A percentile compares a stretch with the other conserved stretches of the same genome.
phyloP scores from a whole-genome alignment of 2,329 filamentous ascomycete species.

The Berkeleyomyces basicola region DNA sequence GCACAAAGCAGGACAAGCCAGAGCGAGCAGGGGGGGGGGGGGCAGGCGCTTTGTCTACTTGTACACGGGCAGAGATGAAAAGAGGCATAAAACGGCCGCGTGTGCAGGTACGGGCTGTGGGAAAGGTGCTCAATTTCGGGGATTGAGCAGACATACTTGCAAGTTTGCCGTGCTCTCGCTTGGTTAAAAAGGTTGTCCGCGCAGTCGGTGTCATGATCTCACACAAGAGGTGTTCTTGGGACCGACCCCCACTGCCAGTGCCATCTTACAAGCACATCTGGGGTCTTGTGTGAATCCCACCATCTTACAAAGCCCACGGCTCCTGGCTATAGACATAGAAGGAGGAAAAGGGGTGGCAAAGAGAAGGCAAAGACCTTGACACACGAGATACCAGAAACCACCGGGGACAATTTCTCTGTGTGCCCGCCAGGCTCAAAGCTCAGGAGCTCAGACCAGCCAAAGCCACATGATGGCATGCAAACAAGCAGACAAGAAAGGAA shows the following conservation, averaged over 20 bases:
- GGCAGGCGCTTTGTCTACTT: neutral
- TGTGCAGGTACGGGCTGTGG: neutral
- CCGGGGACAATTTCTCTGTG: neutral
- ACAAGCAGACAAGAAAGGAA: neutral
- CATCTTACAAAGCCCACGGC: too few species aligned
- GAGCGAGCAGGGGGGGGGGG: neutral
- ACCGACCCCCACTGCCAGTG: too few species aligned
- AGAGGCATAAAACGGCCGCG: neutral
- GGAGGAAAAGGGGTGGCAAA: neutral
- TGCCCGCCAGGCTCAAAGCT: neutral
- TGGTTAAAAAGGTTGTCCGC: neutral
- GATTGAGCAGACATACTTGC: neutral
- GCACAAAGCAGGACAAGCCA: neutral
- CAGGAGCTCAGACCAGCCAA: neutral
- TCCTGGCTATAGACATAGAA: too few species aligned
- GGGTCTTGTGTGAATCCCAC: too few species aligned
- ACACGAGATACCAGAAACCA: too few species aligned
- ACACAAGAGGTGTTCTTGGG: neutral
- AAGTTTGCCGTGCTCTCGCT: neutral
- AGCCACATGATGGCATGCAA: neutral
- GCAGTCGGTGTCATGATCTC: neutral
- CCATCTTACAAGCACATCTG: too few species aligned
- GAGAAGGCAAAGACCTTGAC: neutral
- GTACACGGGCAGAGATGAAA: neutral
- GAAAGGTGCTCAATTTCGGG: neutral